phyloP scores from a whole-genome alignment of 2,329 filamentous ascomycete genomes.

The Hymenoscyphus linearis region DNA sequence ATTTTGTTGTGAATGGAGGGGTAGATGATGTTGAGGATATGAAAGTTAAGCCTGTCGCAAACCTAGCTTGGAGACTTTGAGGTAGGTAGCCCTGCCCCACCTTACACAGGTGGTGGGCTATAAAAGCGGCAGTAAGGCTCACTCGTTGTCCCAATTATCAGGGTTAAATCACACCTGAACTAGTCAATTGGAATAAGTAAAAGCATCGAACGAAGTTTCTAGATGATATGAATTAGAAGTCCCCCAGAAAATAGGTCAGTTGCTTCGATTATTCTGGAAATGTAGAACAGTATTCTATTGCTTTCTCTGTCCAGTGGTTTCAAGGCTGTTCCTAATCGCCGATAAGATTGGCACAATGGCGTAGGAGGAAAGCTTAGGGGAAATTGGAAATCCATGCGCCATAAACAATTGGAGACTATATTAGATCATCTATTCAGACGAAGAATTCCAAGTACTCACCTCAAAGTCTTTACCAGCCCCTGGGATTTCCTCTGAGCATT shows the following conservation, averaged over 20 bases:
- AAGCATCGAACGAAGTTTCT: too few relatives aligned
- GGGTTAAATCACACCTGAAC: too few relatives aligned
- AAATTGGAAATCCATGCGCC: not conserved
- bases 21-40: not conserved
- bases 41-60: not conserved
- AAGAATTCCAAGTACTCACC: not conserved
- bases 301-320: too few relatives aligned
- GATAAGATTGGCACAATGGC: constrained; percentile 4
- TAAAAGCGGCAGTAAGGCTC: too few relatives aligned
- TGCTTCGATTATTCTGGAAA: too few relatives aligned
- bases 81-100: not conserved
- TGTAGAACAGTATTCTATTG: not conserved
- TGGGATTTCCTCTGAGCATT: not conserved
- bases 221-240: too few relatives aligned
- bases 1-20: constrained; percentile 34
- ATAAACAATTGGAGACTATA: not conserved
- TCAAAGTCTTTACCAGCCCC: not conserved
- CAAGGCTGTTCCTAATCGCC: not conserved
- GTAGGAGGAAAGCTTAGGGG: not conserved
- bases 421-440: not conserved
- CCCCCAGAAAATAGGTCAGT: too few relatives aligned
- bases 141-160: too few relatives aligned
- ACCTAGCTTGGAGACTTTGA: not conserved
- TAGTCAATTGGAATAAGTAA: too few relatives aligned
- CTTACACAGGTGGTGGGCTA: too few relatives aligned